These are phyloP conservation scores for Canavalia gladiata DNA, from an alignment of 306 rosid genomes.

Conservation along the genomic window DNA sequence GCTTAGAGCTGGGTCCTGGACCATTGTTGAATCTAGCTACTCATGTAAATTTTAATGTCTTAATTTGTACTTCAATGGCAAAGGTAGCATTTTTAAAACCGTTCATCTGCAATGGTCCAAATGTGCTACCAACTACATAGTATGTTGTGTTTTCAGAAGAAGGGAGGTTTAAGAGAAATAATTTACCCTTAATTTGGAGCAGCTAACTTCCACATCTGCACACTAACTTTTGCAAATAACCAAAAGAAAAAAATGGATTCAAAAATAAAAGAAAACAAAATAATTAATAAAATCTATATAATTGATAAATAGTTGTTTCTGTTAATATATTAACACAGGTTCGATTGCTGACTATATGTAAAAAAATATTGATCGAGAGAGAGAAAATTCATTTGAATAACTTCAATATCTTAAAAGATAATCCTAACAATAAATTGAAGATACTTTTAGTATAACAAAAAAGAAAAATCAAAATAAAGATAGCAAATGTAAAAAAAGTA, in stretches of 20 bases:
- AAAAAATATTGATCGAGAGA: too few species aligned
- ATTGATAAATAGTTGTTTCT: too few species aligned
- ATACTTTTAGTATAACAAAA: too few species aligned
- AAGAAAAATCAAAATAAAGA: too few species aligned
- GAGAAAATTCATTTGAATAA: too few species aligned
- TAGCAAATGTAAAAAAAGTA: too few species aligned
- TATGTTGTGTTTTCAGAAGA: slow-evolving; percentile 8
- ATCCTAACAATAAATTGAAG: too few species aligned
- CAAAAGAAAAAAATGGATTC: slow-evolving; percentile 1
- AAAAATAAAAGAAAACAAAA: slow-evolving; percentile 2
- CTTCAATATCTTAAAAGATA: too few species aligned
- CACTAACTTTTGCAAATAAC: neutral
- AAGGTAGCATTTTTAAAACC: slow-evolving; percentile 11
- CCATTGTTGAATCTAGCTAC: slow-evolving; percentile 29
- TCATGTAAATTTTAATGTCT: neutral
- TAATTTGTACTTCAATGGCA: slow-evolving; percentile 6
- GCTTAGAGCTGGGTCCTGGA: slow-evolving; percentile 17
- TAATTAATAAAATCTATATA: too few species aligned
- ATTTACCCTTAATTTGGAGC: slow-evolving; percentile 5
- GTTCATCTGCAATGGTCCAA: slow-evolving; percentile 14
- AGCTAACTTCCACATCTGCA: slow-evolving; percentile 13
- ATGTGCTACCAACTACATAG: neutral
- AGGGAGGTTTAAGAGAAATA: neutral
- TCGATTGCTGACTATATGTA: too few species aligned
- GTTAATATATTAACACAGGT: too few species aligned